Evolutionary conservation across 768 basidiomycete species (phyloP).

Genomic region (Lentinula sp.): DNA sequence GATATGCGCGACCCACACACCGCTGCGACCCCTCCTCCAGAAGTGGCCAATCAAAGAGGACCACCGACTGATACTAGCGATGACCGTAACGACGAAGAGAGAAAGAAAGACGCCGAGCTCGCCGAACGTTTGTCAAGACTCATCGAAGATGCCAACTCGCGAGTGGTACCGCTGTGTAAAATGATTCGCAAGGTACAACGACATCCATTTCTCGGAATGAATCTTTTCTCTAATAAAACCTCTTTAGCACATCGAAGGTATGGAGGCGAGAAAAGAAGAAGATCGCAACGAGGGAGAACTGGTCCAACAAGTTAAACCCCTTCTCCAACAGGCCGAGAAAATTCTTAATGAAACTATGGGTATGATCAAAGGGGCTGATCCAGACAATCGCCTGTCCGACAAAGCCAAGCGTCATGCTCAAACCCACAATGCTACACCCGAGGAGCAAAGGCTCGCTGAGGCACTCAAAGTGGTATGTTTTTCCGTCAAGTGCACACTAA

Average conservation of each 20-base stretch:
- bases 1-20: background rate
- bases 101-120: conserved; percentile 19
- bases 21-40: conserved; percentile 1
- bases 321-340: conserved; percentile 30
- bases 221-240: background rate
- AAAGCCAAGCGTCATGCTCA: conserved; percentile 26
- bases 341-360: conserved; percentile 32
- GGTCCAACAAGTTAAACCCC: conserved; percentile 27
- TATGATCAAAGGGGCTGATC: conserved; percentile 28
- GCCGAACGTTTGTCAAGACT: conserved; percentile 27
- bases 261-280: conserved; percentile 26
- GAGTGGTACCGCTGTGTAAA: conserved; percentile 22
- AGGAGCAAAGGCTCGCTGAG: conserved; percentile 32
- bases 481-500: background rate
- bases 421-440: conserved; percentile 29
- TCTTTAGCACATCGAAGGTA: conserved; percentile 27
- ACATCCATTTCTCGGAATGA: conserved; percentile 20
- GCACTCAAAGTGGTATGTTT: conserved; percentile 26
- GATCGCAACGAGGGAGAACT: conserved; percentile 28
- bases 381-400: conserved; percentile 26
- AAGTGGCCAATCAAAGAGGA: background rate
- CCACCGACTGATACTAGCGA: conserved; percentile 9
- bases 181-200: conserved; percentile 31
- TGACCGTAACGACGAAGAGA: conserved; percentile 17
- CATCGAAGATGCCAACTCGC: conserved; percentile 27